phyloP scores from a whole-genome alignment of 345 rosid species.

The Eucalyptus sp. region DNA sequence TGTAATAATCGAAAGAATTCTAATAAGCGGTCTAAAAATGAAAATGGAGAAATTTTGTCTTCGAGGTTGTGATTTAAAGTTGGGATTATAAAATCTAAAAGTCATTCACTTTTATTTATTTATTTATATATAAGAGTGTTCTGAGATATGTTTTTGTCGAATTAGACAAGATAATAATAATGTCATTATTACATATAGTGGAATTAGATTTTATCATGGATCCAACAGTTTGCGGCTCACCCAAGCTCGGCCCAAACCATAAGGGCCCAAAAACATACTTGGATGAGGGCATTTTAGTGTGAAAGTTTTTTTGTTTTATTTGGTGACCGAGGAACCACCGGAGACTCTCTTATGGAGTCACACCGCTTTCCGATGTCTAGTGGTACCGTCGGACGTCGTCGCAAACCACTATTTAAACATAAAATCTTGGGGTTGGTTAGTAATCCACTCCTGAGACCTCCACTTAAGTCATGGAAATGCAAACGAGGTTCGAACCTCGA shows the following conservation, averaged over 20 bases:
- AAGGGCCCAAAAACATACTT: background rate
- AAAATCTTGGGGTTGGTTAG: too few relatives aligned
- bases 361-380: too few relatives aligned
- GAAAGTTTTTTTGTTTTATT: too few relatives aligned
- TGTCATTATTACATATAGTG: background rate
- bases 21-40: background rate
- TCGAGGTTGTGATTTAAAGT: background rate
- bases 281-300: background rate
- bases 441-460: too few relatives aligned
- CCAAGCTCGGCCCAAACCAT: background rate
- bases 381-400: too few relatives aligned
- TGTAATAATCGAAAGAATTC: background rate
- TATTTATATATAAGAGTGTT: background rate
- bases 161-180: background rate
- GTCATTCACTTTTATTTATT: background rate
- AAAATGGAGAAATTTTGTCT: background rate
- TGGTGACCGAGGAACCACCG: too few relatives aligned
- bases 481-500: too few relatives aligned
- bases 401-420: too few relatives aligned
- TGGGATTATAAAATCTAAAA: background rate
- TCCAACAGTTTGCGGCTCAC: rapidly evolving
- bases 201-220: background rate
- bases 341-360: too few relatives aligned
- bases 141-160: background rate
- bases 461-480: too few relatives aligned